Evolutionary conservation across 805 yeast genomes (phyloP).

Genomic region (Candida taoyuanica): DNA sequence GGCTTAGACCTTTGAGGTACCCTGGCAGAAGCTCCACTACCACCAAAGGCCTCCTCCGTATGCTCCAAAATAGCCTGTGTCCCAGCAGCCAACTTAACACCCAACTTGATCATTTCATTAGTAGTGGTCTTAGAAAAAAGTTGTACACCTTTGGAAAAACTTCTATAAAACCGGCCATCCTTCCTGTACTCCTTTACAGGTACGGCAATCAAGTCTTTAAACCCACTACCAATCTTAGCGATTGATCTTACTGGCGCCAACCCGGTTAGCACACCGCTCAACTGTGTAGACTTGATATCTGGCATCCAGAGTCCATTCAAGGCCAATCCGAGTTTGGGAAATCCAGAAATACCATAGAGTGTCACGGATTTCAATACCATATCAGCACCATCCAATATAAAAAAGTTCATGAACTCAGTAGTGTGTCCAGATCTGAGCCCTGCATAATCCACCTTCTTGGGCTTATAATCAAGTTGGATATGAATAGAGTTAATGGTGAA

Average conservation of each 20-base stretch:
- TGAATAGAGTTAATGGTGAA: constrained; percentile 55
- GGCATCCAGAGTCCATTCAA: constrained; percentile 82
- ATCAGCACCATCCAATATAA: constrained; percentile 81
- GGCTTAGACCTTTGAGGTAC: constrained; percentile 12
- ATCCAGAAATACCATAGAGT: constrained; percentile 75
- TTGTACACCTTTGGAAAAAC: constrained; percentile 70
- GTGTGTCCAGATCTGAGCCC: constrained; percentile 85
- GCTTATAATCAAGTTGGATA: constrained; percentile 82
- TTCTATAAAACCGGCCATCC: constrained; percentile 64
- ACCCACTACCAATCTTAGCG: constrained; percentile 72
- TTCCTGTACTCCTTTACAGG: constrained; percentile 71
- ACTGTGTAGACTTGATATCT: constrained; percentile 75
- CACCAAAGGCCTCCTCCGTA: constrained; percentile 76
- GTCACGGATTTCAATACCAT: constrained; percentile 57
- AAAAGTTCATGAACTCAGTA: constrained; percentile 82
- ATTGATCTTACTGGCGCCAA: constrained; percentile 76
- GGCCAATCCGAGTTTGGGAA: constrained; percentile 49
- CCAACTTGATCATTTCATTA: constrained; percentile 73
- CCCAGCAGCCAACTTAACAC: constrained; percentile 83
- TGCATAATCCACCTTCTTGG: constrained; percentile 79
- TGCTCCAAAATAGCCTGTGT: constrained; percentile 77
- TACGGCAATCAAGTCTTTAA: constrained; percentile 64
- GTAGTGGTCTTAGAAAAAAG: constrained; percentile 75
- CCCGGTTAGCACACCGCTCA: constrained; percentile 79
- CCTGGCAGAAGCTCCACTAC: constrained; percentile 57